Percentiles rank a stretch among this genome's conserved stretches.
phyloP scores from a whole-genome alignment of 2,329 filamentous ascomycete genomes.

The Beauveria caledonica region DNA sequence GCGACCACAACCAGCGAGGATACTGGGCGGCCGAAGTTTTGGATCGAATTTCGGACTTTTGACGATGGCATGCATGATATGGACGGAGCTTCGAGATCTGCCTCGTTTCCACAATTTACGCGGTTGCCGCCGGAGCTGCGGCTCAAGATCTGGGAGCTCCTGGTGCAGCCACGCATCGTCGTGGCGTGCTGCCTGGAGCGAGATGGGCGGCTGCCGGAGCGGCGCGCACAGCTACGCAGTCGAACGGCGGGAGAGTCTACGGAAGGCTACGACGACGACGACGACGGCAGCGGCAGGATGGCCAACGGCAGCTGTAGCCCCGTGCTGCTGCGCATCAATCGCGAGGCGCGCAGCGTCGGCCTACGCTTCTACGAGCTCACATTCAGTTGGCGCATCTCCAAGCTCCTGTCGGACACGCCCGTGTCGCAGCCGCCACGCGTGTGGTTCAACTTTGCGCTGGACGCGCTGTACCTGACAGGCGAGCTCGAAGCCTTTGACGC shows the following conservation, averaged over 20 bases:
- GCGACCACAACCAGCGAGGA: conserved; percentile 12
- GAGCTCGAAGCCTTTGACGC: conserved; percentile 39
- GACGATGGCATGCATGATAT: conserved; percentile 29
- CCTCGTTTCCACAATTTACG: conserved; percentile 29
- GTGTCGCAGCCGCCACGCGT: conserved; percentile 28
- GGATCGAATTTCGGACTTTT: conserved; percentile 38
- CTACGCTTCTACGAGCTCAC: conserved; percentile 36
- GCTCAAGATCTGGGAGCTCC: conserved; percentile 37
- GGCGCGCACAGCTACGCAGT: conserved; percentile 21
- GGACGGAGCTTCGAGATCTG: conserved; percentile 1
- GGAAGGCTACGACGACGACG: conserved; percentile 14
- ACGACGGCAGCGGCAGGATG: conserved; percentile 12
- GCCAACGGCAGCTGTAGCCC: conserved; percentile 19
- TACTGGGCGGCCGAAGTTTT: conserved; percentile 27
- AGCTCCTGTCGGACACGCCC: conserved; percentile 27
- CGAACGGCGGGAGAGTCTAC: conserved; percentile 14
- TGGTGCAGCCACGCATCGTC: conserved; percentile 38
- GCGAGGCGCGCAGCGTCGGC: conserved; percentile 34
- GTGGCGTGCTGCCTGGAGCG: conserved; percentile 34
- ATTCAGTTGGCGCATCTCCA: conserved; percentile 39
- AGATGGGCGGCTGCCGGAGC: conserved; percentile 20
- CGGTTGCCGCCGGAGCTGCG: conserved; percentile 39
- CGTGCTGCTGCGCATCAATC: conserved; percentile 35
- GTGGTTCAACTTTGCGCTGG: conserved; percentile 40
- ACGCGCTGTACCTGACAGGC: conserved; percentile 39